A percentile compares a stretch with the other conserved stretches of the same genome.
Conservation (phyloP, 2,329 filamentous ascomycete species). For the Aspergillus hiratsukae region DNA sequence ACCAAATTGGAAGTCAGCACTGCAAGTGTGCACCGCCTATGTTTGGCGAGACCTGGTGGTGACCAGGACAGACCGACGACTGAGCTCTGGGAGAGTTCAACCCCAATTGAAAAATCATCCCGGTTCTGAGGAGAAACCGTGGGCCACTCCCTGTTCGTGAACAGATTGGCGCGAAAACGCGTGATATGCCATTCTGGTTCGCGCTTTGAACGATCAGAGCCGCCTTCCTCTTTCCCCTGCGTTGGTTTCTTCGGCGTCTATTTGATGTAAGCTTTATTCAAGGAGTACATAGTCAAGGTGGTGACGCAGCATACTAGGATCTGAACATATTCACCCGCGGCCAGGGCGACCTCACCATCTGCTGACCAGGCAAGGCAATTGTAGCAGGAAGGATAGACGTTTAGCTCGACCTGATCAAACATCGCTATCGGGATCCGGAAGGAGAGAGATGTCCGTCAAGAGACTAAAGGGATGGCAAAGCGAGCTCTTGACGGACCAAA, state of each 20-base stretch:
- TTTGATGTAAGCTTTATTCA: slow-evolving; percentile 11
- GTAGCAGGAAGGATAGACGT: slow-evolving; percentile 48
- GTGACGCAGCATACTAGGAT: slow-evolving; percentile 40
- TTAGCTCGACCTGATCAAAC: slow-evolving; percentile 33
- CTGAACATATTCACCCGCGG: slow-evolving; percentile 52
- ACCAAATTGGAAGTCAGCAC: slow-evolving; percentile 54
- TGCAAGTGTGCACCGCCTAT: slow-evolving; percentile 51
- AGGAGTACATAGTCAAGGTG: slow-evolving; percentile 10
- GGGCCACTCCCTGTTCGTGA: slow-evolving; percentile 49
- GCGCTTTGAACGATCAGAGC: slow-evolving; percentile 19
- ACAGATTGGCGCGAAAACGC: slow-evolving; percentile 48
- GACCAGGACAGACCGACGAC: slow-evolving; percentile 54
- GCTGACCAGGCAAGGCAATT: slow-evolving; percentile 56
- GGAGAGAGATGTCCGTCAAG: neutral
- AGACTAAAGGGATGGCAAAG: neutral
- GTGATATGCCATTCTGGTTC: slow-evolving; percentile 32
- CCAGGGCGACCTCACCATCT: slow-evolving; percentile 55
- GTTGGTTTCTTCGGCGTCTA: slow-evolving; percentile 23
- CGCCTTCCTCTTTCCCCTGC: slow-evolving; percentile 14
- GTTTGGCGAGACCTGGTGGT: slow-evolving; percentile 50
- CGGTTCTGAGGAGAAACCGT: slow-evolving; percentile 44
- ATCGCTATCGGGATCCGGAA: slow-evolving; percentile 11
- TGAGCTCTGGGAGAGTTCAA: slow-evolving; percentile 53
- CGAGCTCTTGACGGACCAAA: neutral
- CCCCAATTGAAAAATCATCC: slow-evolving; percentile 51